Evolutionary conservation across 2,329 filamentous ascomycete genomes (phyloP).

Genomic region (Xylaria sp.): DNA sequence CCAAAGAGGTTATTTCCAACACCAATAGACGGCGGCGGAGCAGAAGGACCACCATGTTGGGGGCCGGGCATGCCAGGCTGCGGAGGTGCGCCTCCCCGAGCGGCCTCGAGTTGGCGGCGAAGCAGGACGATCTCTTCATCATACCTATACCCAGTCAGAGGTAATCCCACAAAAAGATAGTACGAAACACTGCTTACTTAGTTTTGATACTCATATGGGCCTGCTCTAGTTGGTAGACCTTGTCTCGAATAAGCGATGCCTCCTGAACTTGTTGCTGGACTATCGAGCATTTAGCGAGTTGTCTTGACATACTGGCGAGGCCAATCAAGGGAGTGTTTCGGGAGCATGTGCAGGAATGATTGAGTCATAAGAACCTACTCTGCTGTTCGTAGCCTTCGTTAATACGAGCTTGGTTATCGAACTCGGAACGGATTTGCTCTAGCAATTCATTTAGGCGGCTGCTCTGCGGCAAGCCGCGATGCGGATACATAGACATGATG

Average conservation of each 20-base stretch:
- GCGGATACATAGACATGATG: constrained; percentile 85
- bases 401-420: constrained; percentile 83
- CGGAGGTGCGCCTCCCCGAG: constrained; percentile 69
- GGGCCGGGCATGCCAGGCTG: constrained; percentile 72
- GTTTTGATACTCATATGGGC: constrained; percentile 87
- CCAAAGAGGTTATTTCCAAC: constrained; percentile 94
- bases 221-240: constrained; percentile 93
- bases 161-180: background rate
- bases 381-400: constrained; percentile 92
- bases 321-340: background rate
- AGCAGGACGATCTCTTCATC: constrained; percentile 90
- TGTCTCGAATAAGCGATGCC: constrained; percentile 92
- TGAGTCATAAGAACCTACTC: constrained; percentile 73
- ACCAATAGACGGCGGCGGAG: constrained; percentile 88
- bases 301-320: background rate
- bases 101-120: constrained; percentile 85
- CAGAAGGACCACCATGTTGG: constrained; percentile 79
- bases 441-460: constrained; percentile 87
- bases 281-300: constrained; percentile 56
- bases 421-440: constrained; percentile 90
- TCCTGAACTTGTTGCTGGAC: constrained; percentile 92
- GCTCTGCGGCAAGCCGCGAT: constrained; percentile 79
- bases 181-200: constrained; percentile 73
- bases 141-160: constrained; percentile 69
- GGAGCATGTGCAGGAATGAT: background rate